phyloP scores from a whole-genome alignment of 768 basidiomycete species.

The Boletus vermiculosoides region DNA sequence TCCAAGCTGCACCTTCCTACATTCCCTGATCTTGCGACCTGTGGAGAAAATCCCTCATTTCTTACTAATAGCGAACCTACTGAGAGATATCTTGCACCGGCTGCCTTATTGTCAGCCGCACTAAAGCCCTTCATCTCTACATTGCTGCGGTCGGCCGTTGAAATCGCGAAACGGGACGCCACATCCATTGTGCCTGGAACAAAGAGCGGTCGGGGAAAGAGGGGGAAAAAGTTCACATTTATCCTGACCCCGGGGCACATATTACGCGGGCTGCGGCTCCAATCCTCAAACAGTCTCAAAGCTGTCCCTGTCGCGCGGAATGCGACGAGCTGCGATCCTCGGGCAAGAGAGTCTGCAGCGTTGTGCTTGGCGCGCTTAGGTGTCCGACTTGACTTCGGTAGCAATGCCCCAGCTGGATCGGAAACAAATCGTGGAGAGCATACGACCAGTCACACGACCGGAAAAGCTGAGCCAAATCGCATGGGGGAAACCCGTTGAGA shows the following conservation, averaged over 20 bases:
- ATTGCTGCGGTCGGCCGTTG: conserved; percentile 35
- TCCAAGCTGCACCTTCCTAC: conserved; percentile 21
- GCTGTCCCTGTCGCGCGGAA: neutral
- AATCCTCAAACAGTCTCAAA: conserved; percentile 3
- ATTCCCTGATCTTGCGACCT: conserved; percentile 16
- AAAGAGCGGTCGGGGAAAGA: conserved; percentile 22
- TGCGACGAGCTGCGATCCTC: conserved; percentile 2
- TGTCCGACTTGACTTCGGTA: conserved; percentile 26
- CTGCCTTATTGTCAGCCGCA: conserved; percentile 37
- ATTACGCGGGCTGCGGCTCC: conserved; percentile 35
- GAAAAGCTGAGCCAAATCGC: conserved; percentile 16
- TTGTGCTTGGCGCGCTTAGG: conserved; percentile 34
- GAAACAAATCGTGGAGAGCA: neutral
- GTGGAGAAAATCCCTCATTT: conserved; percentile 7
- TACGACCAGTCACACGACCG: neutral
- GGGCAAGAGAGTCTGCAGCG: conserved; percentile 19
- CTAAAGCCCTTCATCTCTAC: conserved; percentile 34
- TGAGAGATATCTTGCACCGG: conserved; percentile 34
- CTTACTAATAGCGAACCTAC: conserved; percentile 14
- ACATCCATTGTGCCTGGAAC: conserved; percentile 19
- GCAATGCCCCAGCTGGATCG: neutral
- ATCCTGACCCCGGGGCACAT: conserved; percentile 41
- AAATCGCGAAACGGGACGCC: conserved; percentile 34
- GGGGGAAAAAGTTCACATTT: conserved; percentile 23
- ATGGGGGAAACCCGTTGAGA: neutral